A percentile compares a stretch with the other conserved stretches of the same genome.
Conservation (phyloP, 176 grass and related monocot genomes). For the bread wheat (Triticum aestivum) region DNA sequence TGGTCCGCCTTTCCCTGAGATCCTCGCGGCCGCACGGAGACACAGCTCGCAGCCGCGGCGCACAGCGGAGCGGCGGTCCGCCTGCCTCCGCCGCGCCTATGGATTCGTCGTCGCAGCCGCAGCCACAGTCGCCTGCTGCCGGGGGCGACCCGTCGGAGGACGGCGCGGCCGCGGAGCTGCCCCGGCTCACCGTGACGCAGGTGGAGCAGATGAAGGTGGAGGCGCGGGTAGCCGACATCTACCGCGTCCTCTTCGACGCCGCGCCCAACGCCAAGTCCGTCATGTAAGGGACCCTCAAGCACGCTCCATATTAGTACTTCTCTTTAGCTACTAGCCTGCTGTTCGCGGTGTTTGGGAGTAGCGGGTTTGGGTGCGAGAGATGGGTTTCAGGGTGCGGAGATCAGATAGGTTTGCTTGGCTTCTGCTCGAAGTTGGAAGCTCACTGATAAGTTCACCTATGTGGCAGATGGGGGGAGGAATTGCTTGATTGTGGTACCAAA, state of each 20-base stretch:
- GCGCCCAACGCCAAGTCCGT: constrained; percentile 50
- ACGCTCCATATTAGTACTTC: not conserved
- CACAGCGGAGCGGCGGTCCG: not conserved
- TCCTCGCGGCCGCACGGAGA: constrained; percentile 13
- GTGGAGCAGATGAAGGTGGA: constrained; percentile 79
- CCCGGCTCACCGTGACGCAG: constrained; percentile 68
- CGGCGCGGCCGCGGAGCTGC: constrained; percentile 4
- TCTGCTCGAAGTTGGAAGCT: not conserved
- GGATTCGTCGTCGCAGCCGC: constrained; percentile 27
- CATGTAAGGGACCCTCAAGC: constrained; percentile 39
- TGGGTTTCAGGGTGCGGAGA: not conserved
- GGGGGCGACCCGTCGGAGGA: not conserved
- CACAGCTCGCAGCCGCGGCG: constrained; percentile 8
- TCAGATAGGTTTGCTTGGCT: not conserved
- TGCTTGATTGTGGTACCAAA: not conserved
- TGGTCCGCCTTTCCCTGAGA: constrained; percentile 38
- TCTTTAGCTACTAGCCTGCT: not conserved
- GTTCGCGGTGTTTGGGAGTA: not conserved
- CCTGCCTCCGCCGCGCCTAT: constrained; percentile 29
- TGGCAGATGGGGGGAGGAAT: not conserved
- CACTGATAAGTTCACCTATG: not conserved
- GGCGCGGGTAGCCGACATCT: constrained; percentile 64
- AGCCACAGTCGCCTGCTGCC: constrained; percentile 8
- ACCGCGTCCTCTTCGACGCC: constrained; percentile 50
- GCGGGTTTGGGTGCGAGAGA: not conserved